phyloP scores from a whole-genome alignment of 768 basidiomycete genomes.

The Glaciozyma martinii region DNA sequence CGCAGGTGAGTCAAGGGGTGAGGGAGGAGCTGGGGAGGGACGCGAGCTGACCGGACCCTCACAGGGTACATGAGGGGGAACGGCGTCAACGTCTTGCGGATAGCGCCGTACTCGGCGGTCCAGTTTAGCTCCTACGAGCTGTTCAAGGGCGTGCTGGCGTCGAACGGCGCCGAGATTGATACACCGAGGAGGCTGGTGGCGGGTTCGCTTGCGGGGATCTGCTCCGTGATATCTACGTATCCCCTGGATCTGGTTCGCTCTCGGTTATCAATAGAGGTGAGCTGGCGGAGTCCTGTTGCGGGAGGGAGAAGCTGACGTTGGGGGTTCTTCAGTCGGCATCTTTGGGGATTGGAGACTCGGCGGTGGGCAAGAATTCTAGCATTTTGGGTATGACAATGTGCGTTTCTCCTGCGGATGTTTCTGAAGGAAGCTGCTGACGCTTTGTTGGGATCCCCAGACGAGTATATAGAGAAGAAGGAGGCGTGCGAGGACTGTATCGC shows the following conservation, averaged over 20 bases:
- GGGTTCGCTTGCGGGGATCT: conserved; percentile 86
- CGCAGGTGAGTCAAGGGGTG: conserved; percentile 37
- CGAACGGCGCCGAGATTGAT: conserved; percentile 64
- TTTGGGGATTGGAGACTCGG: conserved; percentile 11
- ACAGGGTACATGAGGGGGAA: conserved; percentile 88
- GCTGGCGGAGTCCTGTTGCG: conserved; percentile 59
- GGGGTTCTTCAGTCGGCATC: conserved; percentile 9
- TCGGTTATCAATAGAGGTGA: conserved; percentile 69
- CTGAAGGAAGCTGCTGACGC: background rate
- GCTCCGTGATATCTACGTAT: conserved; percentile 53
- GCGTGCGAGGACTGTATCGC: conserved; percentile 70
- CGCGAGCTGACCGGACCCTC: background rate
- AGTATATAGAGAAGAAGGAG: conserved; percentile 86
- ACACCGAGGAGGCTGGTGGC: conserved; percentile 76
- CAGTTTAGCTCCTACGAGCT: conserved; percentile 36
- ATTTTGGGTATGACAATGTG: conserved; percentile 84
- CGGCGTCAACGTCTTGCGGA: conserved; percentile 67
- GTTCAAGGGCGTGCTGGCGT: conserved; percentile 56
- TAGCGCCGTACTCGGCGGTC: conserved; percentile 67
- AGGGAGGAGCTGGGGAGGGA: no score
- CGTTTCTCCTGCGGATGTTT: conserved; percentile 7
- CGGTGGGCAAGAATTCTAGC: conserved; percentile 34
- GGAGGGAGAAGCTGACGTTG: no score
- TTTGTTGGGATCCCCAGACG: background rate
- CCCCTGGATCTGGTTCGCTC: conserved; percentile 85